Percentiles rank a stretch among this genome's conserved stretches.
These are phyloP conservation scores for Sporisorium scitamineum DNA, from an alignment of 1,284 basidiomycete genomes.

Conservation along the genomic window DNA sequence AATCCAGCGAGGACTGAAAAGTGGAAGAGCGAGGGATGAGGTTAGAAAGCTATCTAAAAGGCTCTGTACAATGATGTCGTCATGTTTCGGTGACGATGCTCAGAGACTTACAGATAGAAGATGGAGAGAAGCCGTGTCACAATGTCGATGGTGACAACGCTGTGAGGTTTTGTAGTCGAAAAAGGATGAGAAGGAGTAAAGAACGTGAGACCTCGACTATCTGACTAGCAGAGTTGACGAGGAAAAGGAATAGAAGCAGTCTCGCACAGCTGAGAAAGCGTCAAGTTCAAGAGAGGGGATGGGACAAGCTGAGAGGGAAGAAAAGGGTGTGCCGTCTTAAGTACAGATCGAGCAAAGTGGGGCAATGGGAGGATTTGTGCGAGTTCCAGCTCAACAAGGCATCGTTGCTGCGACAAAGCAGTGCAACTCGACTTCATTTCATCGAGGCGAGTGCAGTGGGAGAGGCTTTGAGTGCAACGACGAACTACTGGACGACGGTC, in stretches of 20 bases:
- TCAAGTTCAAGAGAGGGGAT: not conserved
- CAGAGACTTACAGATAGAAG: not conserved
- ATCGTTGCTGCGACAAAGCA: not conserved
- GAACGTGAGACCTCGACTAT: conserved; percentile 13
- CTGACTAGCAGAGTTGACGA: conserved; percentile 31
- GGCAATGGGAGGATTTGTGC: not conserved
- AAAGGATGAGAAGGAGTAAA: conserved; percentile 6
- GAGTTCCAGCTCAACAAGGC: not conserved
- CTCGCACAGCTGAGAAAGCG: conserved; percentile 4
- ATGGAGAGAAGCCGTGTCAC: not conserved
- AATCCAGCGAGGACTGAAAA: not conserved
- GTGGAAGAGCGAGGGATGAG: not conserved
- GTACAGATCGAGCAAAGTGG: conserved; percentile 4
- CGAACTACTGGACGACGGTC: not conserved
- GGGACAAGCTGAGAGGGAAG: not conserved
- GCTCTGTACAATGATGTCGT: not conserved
- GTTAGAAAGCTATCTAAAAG: not conserved
- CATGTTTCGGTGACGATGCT: not conserved
- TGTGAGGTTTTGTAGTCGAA: not conserved
- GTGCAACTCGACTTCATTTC: not conserved
- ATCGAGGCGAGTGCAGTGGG: not conserved
- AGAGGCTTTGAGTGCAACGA: not conserved
- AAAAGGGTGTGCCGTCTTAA: not conserved
- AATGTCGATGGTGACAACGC: not conserved
- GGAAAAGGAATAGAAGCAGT: not conserved